phyloP scores from a whole-genome alignment of 306 rosid species.

The Heteromeles arbutifolia region DNA sequence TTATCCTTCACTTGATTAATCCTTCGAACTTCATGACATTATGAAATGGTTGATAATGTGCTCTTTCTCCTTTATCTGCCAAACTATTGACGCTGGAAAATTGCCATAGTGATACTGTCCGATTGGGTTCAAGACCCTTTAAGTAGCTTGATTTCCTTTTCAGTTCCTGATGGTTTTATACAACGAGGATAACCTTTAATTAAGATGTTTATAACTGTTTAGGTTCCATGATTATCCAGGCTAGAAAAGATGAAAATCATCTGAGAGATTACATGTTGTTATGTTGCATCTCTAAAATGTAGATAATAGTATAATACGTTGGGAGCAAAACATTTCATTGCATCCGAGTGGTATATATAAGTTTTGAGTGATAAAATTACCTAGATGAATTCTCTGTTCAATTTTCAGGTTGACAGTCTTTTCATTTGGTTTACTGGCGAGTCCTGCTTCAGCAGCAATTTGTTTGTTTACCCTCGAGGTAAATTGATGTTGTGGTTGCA shows the following conservation, averaged over 20 bases:
- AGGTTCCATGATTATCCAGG: background rate
- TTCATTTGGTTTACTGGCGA: slow-evolving; percentile 56
- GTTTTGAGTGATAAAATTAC: background rate
- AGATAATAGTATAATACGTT: background rate
- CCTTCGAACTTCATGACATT: background rate
- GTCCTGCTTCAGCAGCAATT: slow-evolving; percentile 62
- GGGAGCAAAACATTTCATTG: background rate
- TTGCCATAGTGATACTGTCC: background rate
- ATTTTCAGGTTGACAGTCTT: slow-evolving; percentile 62
- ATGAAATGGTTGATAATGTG: background rate
- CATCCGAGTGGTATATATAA: background rate
- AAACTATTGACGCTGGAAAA: background rate
- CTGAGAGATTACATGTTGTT: background rate
- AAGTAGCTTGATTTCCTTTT: background rate
- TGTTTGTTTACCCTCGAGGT: slow-evolving; percentile 57
- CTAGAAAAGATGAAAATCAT: background rate
- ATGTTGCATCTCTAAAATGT: background rate
- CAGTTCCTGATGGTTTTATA: background rate
- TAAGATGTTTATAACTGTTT: background rate
- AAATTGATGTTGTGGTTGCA: slow-evolving; percentile 10
- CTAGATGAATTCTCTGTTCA: background rate
- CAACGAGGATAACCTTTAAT: background rate
- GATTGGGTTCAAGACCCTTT: background rate
- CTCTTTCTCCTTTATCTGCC: background rate
- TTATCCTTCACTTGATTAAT: background rate